These are phyloP conservation scores for Rhizophora apiculata DNA, from an alignment of 345 rosid species.

Conservation along the genomic window DNA sequence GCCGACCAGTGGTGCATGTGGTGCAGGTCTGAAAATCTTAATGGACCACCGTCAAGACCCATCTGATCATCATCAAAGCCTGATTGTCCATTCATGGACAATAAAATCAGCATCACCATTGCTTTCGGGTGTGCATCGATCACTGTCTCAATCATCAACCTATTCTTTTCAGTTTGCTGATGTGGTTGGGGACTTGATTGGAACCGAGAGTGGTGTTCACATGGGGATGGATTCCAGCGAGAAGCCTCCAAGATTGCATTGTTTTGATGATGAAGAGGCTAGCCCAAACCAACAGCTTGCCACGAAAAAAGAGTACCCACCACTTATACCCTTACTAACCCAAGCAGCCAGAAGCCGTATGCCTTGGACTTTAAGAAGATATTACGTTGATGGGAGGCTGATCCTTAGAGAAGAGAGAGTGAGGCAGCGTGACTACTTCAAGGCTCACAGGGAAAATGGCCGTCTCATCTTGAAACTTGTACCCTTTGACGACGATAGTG, in stretches of 20 bases:
- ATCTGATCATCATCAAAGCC: neutral
- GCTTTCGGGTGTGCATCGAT: neutral
- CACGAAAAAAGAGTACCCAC: slow-evolving; percentile 36
- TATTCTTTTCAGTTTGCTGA: slow-evolving; percentile 17
- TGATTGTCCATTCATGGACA: slow-evolving; percentile 18
- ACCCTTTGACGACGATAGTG: slow-evolving; percentile 31
- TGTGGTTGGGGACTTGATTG: slow-evolving; percentile 32
- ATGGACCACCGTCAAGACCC: slow-evolving; percentile 10
- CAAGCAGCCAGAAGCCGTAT: slow-evolving; percentile 39
- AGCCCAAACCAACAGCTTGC: slow-evolving; percentile 5
- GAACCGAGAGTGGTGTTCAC: slow-evolving; percentile 41
- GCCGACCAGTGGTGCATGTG: neutral
- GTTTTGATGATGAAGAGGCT: too few species aligned
- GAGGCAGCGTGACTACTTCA: slow-evolving; percentile 42
- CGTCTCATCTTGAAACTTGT: slow-evolving; percentile 42
- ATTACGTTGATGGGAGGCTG: slow-evolving; percentile 43
- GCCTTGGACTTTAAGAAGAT: slow-evolving; percentile 43
- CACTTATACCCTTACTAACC: slow-evolving; percentile 41
- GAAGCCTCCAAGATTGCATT: neutral
- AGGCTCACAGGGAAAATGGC: slow-evolving; percentile 39
- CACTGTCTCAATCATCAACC: slow-evolving; percentile 15
- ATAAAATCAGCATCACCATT: neutral
- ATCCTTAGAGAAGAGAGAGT: slow-evolving; percentile 41
- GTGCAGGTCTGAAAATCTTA: slow-evolving; percentile 33
- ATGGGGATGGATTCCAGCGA: slow-evolving; percentile 7